Evolutionary conservation across 495 filamentous ascomycete species (phyloP), one percentile per base, ranked within the genome.

Genomic region (Clavariopsis aquatica): DNA sequence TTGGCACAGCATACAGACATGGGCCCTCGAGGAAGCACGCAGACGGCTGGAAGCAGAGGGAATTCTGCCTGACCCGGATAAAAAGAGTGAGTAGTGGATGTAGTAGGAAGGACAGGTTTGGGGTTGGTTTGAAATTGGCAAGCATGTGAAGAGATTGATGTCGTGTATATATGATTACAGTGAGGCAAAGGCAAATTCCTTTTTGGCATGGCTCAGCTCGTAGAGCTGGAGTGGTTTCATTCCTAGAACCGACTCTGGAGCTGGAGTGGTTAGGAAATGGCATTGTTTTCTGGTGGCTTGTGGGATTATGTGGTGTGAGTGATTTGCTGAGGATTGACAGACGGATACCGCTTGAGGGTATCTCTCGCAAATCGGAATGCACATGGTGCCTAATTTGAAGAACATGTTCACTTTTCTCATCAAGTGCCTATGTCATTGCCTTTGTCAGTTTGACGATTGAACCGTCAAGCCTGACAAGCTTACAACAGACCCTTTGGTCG

Each of bases 1-100:
- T 41, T 66, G 20, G 20, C 45, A 62, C 64, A 98, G 95, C 71
- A 98, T 99, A 86, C 93, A 98, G 82, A 97, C 93, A 52, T 99
- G 94, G 94, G 94, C 94, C 29, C 82, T 99, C 49, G 94, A 99
- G 78, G 94, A 99, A 79, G 94, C 94, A 41, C 84, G 93, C 59
- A 83, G 94, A 74, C 81, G 94, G 76, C 82, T 99, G 80, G 94
- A 99, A 79, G 88, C 85, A 19, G 94, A 99, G 80, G 94, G 94
- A 49, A 95, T 98, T 73, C 77, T 97, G 68, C 84, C 89, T 72
- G 92, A 96, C 71, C 88, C 90, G 7, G 45, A 58, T 49, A 38
- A 20, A n/a, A 45, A 62, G 57, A n/a, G 38, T 12, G 55, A 66
- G 57, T 24, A 66, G 38, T 53, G 59, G 60, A n/a, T n/a, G n/a